These are phyloP conservation scores for Naganishia kalamii DNA, from an alignment of 768 basidiomycete species.

Conservation along the genomic window DNA sequence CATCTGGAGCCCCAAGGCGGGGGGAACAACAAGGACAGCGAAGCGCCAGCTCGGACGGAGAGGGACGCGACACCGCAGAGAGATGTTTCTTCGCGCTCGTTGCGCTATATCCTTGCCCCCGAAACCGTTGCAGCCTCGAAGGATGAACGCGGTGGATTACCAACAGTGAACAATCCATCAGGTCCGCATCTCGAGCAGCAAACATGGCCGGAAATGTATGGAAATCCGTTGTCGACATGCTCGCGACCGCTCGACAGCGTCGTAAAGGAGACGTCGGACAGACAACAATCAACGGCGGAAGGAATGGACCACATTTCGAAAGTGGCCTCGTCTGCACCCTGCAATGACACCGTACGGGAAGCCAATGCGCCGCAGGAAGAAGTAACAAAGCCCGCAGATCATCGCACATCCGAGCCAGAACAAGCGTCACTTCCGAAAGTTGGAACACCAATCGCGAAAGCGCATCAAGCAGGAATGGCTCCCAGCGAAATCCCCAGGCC, in stretches of 20 bases:
- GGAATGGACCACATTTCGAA: too few species aligned
- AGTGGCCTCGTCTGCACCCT: too few species aligned
- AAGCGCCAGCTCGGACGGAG: not conserved
- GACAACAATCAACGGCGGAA: too few species aligned
- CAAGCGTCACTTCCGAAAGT: too few species aligned
- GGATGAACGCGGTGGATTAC: not conserved
- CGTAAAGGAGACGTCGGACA: not conserved
- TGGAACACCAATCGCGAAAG: not conserved
- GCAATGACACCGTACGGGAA: too few species aligned
- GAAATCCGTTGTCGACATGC: not conserved
- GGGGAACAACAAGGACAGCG: not conserved
- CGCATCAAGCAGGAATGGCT: not conserved
- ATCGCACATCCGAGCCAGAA: too few species aligned
- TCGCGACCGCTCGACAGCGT: not conserved
- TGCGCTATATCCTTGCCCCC: slow-evolving; percentile 1
- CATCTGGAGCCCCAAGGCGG: not conserved
- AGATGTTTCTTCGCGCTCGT: not conserved
- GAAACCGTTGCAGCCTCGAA: not conserved
- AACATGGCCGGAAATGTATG: not conserved
- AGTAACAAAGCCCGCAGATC: too few species aligned
- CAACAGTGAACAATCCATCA: not conserved
- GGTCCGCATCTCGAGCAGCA: not conserved
- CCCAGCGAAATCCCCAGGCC: not conserved
- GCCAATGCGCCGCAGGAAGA: too few species aligned
- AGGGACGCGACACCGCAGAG: not conserved